Percentiles rank a stretch among this genome's conserved stretches.
phyloP scores from a whole-genome alignment of 2,329 filamentous ascomycete species.

The Trichoderma breve region DNA sequence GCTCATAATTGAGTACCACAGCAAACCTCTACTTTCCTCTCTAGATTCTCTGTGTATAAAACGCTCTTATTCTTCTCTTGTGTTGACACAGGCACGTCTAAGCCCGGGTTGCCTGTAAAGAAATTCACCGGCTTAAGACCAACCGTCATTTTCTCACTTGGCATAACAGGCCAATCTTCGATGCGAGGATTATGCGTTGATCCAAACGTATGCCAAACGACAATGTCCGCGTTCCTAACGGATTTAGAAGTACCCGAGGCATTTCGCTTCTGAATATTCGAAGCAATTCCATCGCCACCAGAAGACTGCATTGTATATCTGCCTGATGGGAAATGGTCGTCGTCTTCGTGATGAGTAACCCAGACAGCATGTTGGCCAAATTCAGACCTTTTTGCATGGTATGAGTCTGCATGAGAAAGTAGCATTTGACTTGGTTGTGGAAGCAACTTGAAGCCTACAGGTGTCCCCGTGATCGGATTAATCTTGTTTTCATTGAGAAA shows the following conservation, averaged over 20 bases:
- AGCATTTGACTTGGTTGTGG: background rate
- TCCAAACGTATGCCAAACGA: slow-evolving; percentile 58
- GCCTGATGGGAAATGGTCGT: slow-evolving; percentile 44
- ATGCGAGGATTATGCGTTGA: slow-evolving; percentile 64
- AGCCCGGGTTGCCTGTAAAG: slow-evolving; percentile 37
- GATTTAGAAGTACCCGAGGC: background rate
- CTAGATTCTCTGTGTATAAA: background rate
- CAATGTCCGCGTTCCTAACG: slow-evolving; percentile 48
- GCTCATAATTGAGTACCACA: background rate
- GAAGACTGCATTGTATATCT: slow-evolving; percentile 48
- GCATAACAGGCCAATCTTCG: slow-evolving; percentile 68
- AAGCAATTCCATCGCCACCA: slow-evolving; percentile 39
- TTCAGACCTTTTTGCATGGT: slow-evolving; percentile 41
- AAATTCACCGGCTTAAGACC: slow-evolving; percentile 54
- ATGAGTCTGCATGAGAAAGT: slow-evolving; percentile 30
- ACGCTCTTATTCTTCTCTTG: background rate
- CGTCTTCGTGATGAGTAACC: slow-evolving; percentile 45
- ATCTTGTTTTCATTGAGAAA: slow-evolving; percentile 44
- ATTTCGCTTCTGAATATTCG: background rate
- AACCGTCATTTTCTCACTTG: slow-evolving; percentile 54
- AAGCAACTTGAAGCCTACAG: slow-evolving; percentile 36
- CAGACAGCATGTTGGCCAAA: slow-evolving; percentile 46
- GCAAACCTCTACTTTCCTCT: background rate
- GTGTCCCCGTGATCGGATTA: slow-evolving; percentile 44
- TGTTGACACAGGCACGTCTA: background rate